Percentiles rank a stretch among this genome's conserved stretches.
Evolutionary conservation across 768 basidiomycete genomes (phyloP).

Genomic region (Tylopilus subfusipes): DNA sequence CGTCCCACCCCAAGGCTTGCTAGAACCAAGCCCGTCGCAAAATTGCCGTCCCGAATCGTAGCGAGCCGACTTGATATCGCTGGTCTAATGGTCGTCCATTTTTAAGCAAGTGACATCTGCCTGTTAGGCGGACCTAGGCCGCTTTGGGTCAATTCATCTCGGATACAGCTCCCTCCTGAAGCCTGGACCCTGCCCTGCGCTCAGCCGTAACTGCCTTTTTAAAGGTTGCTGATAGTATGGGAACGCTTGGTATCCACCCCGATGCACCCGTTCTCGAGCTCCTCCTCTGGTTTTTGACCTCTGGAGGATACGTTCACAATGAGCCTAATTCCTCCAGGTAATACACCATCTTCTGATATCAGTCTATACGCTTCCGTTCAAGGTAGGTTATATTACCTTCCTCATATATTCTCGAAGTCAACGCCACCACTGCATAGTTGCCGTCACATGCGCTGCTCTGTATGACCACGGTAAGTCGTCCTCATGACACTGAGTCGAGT

Average conservation of each 20-base stretch:
- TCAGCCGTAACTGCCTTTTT: slow-evolving; percentile 3
- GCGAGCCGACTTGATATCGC: background rate
- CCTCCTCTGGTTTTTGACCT: slow-evolving; percentile 1
- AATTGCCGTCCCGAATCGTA: background rate
- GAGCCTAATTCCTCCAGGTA: slow-evolving; percentile 21
- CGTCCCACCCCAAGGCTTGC: background rate
- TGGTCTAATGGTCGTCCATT: background rate
- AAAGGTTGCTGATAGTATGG: slow-evolving; percentile 11
- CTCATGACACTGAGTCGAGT: background rate
- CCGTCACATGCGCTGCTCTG: slow-evolving; percentile 24
- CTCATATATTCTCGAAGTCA: background rate
- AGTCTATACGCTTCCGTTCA: slow-evolving; percentile 21
- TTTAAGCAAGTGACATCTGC: background rate
- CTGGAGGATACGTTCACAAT: slow-evolving; percentile 10
- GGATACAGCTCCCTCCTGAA: background rate
- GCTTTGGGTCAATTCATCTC: slow-evolving; percentile 13
- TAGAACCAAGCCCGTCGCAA: background rate
- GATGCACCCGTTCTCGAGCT: background rate
- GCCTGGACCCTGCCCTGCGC: slow-evolving; percentile 2
- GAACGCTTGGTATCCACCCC: background rate
- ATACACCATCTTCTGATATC: background rate
- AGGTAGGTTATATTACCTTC: slow-evolving; percentile 8
- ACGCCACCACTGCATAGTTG: slow-evolving; percentile 22
- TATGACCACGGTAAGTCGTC: slow-evolving; percentile 28
- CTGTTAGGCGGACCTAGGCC: background rate